Base-by-base conservation (phyloP, 768 basidiomycete species). In the Xanthoconium stramineum region DNA sequence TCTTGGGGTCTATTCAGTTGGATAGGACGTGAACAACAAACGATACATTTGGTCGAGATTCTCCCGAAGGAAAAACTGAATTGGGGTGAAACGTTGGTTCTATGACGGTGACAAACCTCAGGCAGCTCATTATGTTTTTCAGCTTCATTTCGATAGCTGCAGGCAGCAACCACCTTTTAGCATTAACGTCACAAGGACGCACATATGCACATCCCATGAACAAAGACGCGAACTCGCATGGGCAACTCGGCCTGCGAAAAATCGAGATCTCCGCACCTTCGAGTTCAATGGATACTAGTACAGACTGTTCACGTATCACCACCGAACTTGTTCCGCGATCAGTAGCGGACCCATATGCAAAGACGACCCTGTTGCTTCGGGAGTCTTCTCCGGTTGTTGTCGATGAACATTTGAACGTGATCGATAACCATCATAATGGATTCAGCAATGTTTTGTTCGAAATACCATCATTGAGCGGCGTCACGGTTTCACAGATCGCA, bases 211-310 rank as follows among this genome's bases (percentile, higher is more conserved):
- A 91, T 64, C 91, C 94, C 0, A 76, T 91, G 42, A 83, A 82
- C 59, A 83, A 83, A 59, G 69, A 79, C 10, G 94, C 89, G 30
- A 98, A 98, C 71, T 74, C 80, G 1, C 82, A 85, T 66, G 89
- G 91, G 1, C 94, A 97, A 67, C 83, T 98, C 9, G 94, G 94
- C 8, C 78, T 89, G 61, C 82, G 85, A 30, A 83, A 82, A 58
- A 78, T 87, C 47, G 74, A 82, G 48, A 76, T 89, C 3, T 69
- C 70, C 35, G 63, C 74, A 36, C 65, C 65, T 50, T 59, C 56
- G 50, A 65, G 52, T 46, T 58, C 44, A 57, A 47, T 67, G 52
- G 57, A 43, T 30, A 24, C 50, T 40, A n/a, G n/a, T n/a, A 7
- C 50, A 40, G 50, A 65, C 52, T 47, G 55, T 50, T 52, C 76